These are phyloP conservation scores for Mortierella alpina DNA, from an alignment of 192 early-diverging fungal species.

Conservation along the genomic window DNA sequence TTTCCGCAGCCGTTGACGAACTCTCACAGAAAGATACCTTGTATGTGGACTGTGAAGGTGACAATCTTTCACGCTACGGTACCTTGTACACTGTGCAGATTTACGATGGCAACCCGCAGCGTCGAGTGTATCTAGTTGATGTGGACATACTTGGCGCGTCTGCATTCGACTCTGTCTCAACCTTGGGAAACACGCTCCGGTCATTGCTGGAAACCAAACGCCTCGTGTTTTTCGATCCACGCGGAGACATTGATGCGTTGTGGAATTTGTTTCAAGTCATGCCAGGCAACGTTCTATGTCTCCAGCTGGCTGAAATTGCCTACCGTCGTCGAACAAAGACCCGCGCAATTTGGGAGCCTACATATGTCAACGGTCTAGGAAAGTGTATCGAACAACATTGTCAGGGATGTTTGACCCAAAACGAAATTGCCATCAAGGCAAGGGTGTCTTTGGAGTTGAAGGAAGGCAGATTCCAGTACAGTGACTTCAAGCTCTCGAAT, in stretches of 20 bases:
- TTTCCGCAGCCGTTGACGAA: too few relatives aligned
- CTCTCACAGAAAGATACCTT: too few relatives aligned
- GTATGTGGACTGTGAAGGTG: too few relatives aligned
- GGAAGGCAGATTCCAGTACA: slow-evolving; percentile 14
- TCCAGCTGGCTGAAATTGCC: slow-evolving; percentile 18
- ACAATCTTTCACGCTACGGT: too few relatives aligned
- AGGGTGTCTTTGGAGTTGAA: slow-evolving; percentile 18
- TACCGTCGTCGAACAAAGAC: slow-evolving; percentile 14
- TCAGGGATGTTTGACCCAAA: slow-evolving; percentile 11
- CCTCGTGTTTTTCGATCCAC: slow-evolving; percentile 17
- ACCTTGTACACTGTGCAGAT: too few relatives aligned
- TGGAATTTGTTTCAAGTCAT: slow-evolving; percentile 31
- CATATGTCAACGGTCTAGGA: slow-evolving; percentile 11
- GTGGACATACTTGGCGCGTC: too few relatives aligned
- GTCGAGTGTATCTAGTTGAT: too few relatives aligned
- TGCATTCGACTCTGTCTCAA: too few relatives aligned
- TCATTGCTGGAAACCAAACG: not conserved
- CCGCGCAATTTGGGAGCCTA: not conserved
- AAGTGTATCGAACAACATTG: slow-evolving; percentile 17
- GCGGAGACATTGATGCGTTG: slow-evolving; percentile 12
- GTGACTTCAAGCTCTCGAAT: slow-evolving; percentile 20
- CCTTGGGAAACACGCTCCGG: too few relatives aligned
- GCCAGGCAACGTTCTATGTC: slow-evolving; percentile 20
- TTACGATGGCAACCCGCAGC: too few relatives aligned
- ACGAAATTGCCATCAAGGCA: slow-evolving; percentile 23